Evolutionary conservation across 805 yeast genomes (phyloP).

Genomic region (Barnettozyma wickerhamii): DNA sequence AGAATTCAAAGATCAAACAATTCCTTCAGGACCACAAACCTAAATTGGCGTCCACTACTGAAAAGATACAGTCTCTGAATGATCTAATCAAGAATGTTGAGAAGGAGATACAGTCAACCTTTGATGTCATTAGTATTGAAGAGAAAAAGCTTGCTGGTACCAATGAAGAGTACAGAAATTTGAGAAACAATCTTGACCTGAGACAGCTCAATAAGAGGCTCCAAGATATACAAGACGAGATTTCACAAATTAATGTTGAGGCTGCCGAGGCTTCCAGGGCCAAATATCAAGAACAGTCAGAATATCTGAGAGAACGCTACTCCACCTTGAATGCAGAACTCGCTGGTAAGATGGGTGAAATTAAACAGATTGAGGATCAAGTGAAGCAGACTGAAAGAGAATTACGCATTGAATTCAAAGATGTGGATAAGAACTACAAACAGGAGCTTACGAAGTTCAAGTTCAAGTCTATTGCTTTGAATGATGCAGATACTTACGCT

Average conservation of each 20-base stretch:
- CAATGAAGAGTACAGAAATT: slow-evolving; percentile 54
- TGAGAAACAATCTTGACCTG: slow-evolving; percentile 61
- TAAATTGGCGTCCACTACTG: background rate
- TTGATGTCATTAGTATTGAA: slow-evolving; percentile 27
- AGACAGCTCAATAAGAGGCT: slow-evolving; percentile 40
- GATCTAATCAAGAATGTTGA: slow-evolving; percentile 23
- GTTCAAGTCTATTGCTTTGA: slow-evolving; percentile 68
- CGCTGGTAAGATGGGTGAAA: slow-evolving; percentile 81
- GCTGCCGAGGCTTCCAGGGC: slow-evolving; percentile 60
- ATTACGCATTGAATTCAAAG: slow-evolving; percentile 63
- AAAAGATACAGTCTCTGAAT: slow-evolving; percentile 18
- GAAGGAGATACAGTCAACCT: slow-evolving; percentile 23
- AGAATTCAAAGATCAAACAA: slow-evolving; percentile 33
- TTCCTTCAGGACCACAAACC: slow-evolving; percentile 3
- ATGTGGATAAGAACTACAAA: slow-evolving; percentile 59
- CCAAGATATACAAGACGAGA: slow-evolving; percentile 31
- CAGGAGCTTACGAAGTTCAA: slow-evolving; percentile 73
- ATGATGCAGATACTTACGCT: slow-evolving; percentile 76
- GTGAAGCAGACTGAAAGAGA: slow-evolving; percentile 51
- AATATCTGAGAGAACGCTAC: slow-evolving; percentile 42
- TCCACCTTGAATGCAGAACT: slow-evolving; percentile 56
- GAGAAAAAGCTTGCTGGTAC: slow-evolving; percentile 50
- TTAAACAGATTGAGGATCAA: slow-evolving; percentile 77
- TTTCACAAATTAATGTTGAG: slow-evolving; percentile 43
- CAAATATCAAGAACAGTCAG: slow-evolving; percentile 55